A percentile compares a stretch with the other conserved stretches of the same genome.
phyloP scores from a whole-genome alignment of 2,329 filamentous ascomycete species.

The Dactylonectria macrodidyma region DNA sequence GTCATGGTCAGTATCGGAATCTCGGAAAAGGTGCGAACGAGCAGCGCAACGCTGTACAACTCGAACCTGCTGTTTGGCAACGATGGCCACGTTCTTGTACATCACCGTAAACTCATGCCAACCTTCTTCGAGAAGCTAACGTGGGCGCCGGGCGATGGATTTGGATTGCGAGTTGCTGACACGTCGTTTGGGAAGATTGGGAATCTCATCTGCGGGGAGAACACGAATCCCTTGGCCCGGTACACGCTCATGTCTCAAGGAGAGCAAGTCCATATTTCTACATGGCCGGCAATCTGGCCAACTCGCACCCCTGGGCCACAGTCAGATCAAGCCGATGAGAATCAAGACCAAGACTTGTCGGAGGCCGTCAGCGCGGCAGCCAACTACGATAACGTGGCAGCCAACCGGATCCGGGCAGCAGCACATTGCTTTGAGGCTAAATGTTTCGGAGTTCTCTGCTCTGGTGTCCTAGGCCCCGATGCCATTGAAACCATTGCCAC shows the following conservation, averaged over 20 bases:
- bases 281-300: constrained; percentile 70
- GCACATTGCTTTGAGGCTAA: constrained; percentile 73
- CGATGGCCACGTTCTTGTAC: constrained; percentile 61
- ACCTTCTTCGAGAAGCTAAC: constrained; percentile 72
- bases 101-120: constrained; percentile 68
- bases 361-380: background rate
- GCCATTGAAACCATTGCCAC: constrained; percentile 54
- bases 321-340: background rate
- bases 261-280: constrained; percentile 69
- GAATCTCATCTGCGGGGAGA: constrained; percentile 69
- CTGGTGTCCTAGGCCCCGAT: constrained; percentile 58
- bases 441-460: constrained; percentile 67
- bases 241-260: constrained; percentile 68
- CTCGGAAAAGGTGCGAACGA: constrained; percentile 61
- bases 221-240: constrained; percentile 69
- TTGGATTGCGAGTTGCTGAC: constrained; percentile 63
- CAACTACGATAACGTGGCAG: constrained; percentile 69
- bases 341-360: background rate
- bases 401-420: constrained; percentile 66
- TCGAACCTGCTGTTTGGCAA: constrained; percentile 63
- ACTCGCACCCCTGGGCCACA: constrained; percentile 50
- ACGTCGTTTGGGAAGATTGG: constrained; percentile 63
- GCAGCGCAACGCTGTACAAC: constrained; percentile 65
- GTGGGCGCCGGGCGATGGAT: constrained; percentile 67
- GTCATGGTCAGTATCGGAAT: constrained; percentile 65